Conservation (phyloP, 2,329 filamentous ascomycete genomes). For the Penicillium janthinellum region DNA sequence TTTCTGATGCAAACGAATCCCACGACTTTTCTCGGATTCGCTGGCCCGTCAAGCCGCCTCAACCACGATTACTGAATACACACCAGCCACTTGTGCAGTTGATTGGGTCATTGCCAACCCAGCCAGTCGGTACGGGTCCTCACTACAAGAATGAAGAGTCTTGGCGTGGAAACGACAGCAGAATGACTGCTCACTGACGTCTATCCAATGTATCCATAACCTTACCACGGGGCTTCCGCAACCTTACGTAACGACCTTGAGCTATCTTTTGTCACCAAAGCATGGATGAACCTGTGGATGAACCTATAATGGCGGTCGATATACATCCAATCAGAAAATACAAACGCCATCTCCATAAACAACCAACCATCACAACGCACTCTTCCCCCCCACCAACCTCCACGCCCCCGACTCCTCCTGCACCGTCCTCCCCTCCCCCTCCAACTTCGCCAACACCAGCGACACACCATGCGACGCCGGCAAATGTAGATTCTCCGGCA, state of each 20-base stretch:
- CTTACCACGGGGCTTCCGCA: not conserved
- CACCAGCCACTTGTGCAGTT: not conserved
- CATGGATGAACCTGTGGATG: not conserved
- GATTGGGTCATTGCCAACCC: conserved; percentile 12
- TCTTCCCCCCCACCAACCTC: conserved; percentile 32
- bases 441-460: conserved; percentile 79
- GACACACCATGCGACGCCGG: conserved; percentile 75
- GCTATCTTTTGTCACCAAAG: not conserved
- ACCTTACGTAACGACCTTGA: conserved; percentile 2
- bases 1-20: not conserved
- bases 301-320: not conserved
- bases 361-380: conserved; percentile 29
- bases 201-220: not conserved
- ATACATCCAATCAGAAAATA: not conserved
- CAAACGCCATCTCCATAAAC: too few relatives aligned
- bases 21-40: not conserved
- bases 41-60: not conserved
- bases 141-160: not conserved
- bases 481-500: conserved; percentile 72
- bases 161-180: not conserved
- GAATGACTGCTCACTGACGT: conserved; percentile 22
- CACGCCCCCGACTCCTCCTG: conserved; percentile 36
- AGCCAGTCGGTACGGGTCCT: conserved; percentile 2
- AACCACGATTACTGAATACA: not conserved
- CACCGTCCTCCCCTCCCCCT: conserved; percentile 68